phyloP scores from a whole-genome alignment of 805 yeast genomes.

The Ogataea salicorniae region DNA sequence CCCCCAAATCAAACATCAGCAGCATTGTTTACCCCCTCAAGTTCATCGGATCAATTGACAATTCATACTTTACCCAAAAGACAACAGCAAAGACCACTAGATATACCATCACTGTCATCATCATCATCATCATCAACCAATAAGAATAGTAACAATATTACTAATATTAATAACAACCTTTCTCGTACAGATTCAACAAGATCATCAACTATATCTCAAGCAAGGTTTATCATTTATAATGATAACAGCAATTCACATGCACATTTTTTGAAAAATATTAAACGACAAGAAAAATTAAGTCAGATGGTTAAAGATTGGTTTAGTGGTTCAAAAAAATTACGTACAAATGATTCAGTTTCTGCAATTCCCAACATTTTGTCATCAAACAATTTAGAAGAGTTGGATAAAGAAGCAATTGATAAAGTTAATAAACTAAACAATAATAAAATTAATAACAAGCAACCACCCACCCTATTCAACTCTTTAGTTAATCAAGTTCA shows the following conservation, averaged over 20 bases:
- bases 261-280: constrained; percentile 71
- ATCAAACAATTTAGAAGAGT: constrained; percentile 23
- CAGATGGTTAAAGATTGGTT: constrained; percentile 71
- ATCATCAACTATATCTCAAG: constrained; percentile 1
- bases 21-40: neutral
- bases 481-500: constrained; percentile 58
- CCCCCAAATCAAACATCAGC: neutral
- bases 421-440: constrained; percentile 22
- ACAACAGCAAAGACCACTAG: no score
- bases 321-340: constrained; percentile 32
- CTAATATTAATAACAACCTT: no score
- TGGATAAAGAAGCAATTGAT: constrained; percentile 25
- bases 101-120: no score
- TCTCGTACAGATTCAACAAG: constrained; percentile 10
- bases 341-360: constrained; percentile 60
- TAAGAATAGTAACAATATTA: no score
- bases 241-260: constrained; percentile 62
- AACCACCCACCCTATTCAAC: constrained; percentile 69
- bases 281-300: constrained; percentile 70
- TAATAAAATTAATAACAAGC: constrained; percentile 14
- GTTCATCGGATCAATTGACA: neutral
- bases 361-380: constrained; percentile 66
- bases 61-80: no score
- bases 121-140: no score
- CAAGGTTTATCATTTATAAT: constrained; percentile 27